Base-by-base conservation (phyloP, 768 basidiomycete genomes). In the Tricholoma sp. region DNA sequence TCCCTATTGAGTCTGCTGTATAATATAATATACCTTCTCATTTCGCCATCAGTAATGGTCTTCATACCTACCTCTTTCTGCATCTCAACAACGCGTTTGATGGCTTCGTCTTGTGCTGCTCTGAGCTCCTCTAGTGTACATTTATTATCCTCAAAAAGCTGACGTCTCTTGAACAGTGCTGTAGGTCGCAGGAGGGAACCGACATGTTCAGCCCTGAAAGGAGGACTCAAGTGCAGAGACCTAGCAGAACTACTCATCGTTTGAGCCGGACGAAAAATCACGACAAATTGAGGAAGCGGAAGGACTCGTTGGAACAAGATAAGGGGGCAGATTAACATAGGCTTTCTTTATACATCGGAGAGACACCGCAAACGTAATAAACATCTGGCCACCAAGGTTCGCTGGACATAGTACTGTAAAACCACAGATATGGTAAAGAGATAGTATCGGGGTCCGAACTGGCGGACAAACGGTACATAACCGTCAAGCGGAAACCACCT, bases 21-120 rank as follows among this genome's bases (percentile, higher is more conserved):
- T n/a, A 55, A 34, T 28, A 53, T 32, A 44, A 44, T 54, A 15
- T 41, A 76, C 74, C 72, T 74, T 65, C 68, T 71, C 59, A 79
- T 56, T 68, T 87, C 84, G 42, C 85, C 85, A 59, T 86, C 84
- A 15, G 84, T 86, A 54, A 85, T 77, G n/a, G 75, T 74, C 64
- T 77, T 79, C 57, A 86, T 77, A 20, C 84, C 84, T 4, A 76
- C 64, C 34, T 80, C 74, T 53, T 74, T 74, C 65, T 85, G 84
- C 57, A 84, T 70, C 61, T 76, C 65, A 17, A 86, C 73, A 56
- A 83, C 77, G 32, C 76, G 72, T 50, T 71, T 68, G 59, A 86
- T 78, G 8, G 82, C 78, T 42, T 79, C 76, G 57, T 85, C 80
- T 68, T 85, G 82, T 28, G 74, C 69, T 29, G 63, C 66, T 42